Base-by-base conservation (phyloP, 2,329 filamentous ascomycete species). In the Xylariaceae sp. region DNA sequence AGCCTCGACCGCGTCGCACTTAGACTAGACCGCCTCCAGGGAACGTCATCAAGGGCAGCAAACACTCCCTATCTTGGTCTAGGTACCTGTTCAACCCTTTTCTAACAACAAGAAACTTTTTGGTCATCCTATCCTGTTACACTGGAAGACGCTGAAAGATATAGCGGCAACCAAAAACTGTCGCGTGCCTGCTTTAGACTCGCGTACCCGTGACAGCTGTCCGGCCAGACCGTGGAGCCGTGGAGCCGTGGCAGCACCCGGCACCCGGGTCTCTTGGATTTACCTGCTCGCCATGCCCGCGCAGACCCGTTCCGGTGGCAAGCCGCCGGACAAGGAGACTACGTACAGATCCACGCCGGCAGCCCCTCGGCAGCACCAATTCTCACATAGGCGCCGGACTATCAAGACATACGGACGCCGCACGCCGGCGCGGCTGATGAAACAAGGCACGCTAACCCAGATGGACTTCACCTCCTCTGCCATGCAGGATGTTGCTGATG, bases 381-480 rank as follows among this genome's bases (percentile, higher is more conserved):
- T 56, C 33, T 37, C 51, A 3, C 28, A 39, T 19, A 50, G 51
- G 15, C 49, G 46, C 18, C 44, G 37, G 9, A 25, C 42, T 4
- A 33, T 42, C 10, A 49, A 35, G 25, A 52, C 46, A 6, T 53
- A 56, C 43, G 47, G 48, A 27, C 43, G 46, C 5, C 14, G 39
- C 15, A 47, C 39, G 16, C 31, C 39, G 22, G 19, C 33, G 22
- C 36, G 32, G 18, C 38, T 36, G 19, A 11, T 42, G 15, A 47
- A 39, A 17, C 53, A 56, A 37, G 40, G 37, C 11, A 56, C 53
- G 18, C 33, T 56, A 18, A 56, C 53, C 7, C 53, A 56, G 39
- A 52, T 54, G 46, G 33, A 49, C 30, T 54, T 52, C 14, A 47
- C 52, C 21, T 40, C 47, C 5, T 39, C 47, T 4, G 39, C 42